Conservation (phyloP, 192 early-diverging fungal species). For the Dissophora ornata region DNA sequence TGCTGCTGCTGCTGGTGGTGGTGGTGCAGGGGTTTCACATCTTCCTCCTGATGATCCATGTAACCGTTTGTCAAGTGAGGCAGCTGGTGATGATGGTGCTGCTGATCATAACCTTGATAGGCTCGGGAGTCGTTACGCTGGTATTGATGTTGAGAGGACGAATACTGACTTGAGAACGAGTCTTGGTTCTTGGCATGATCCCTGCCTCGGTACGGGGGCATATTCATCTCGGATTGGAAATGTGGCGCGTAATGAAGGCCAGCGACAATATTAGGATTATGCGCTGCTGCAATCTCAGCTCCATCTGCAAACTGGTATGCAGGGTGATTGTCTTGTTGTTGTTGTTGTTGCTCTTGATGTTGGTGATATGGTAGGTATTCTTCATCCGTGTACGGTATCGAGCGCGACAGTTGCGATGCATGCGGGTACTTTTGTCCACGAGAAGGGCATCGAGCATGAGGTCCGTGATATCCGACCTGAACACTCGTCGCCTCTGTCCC, state of each 20-base stretch:
- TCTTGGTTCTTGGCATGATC: conserved; percentile 16
- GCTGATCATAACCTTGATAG: conserved; percentile 3
- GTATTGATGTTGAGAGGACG: conserved; percentile 4
- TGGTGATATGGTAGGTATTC: conserved; percentile 3
- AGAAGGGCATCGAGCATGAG: background rate
- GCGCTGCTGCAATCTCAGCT: no score
- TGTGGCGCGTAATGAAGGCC: background rate
- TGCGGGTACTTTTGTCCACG: conserved; percentile 9
- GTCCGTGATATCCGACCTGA: background rate
- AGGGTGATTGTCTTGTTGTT: background rate
- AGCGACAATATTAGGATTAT: no score
- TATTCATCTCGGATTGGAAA: background rate
- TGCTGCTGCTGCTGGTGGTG: conserved; percentile 9
- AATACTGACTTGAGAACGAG: conserved; percentile 1
- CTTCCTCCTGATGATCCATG: conserved; percentile 14
- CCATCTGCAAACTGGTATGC: background rate
- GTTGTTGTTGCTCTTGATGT: no score
- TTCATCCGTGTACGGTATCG: background rate
- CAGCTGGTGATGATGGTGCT: conserved; percentile 9
- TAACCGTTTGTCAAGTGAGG: background rate
- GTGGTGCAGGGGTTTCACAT: conserved; percentile 1
- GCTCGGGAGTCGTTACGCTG: conserved; percentile 7
- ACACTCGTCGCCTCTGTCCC: background rate
- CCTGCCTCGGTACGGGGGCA: conserved; percentile 3
- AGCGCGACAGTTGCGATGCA: background rate